These are phyloP conservation scores for Gossypium schwendimanii DNA, from an alignment of 441 rosid genomes.

Conservation along the genomic window DNA sequence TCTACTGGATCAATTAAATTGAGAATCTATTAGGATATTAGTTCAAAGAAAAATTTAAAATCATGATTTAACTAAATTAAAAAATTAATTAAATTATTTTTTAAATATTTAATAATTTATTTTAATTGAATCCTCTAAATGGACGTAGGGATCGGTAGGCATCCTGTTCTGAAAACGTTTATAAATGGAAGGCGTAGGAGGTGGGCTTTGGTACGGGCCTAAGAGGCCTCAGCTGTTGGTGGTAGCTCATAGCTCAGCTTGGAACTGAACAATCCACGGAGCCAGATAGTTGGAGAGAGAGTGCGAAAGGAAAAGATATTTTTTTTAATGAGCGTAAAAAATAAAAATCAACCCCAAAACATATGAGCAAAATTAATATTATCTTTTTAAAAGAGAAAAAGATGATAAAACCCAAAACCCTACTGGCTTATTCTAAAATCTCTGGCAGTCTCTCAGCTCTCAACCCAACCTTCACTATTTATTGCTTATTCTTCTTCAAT, in stretches of 20 bases:
- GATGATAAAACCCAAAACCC: slow-evolving; percentile 94
- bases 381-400: neutral
- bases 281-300: neutral
- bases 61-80: too few species aligned
- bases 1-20: too few species aligned
- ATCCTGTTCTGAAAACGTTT: too few species aligned
- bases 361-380: slow-evolving; percentile 16
- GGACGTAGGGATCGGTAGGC: too few species aligned
- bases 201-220: neutral
- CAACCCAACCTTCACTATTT: neutral
- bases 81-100: too few species aligned
- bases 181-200: too few species aligned
- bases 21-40: too few species aligned
- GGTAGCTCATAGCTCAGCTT: neutral
- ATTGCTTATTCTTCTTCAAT: slow-evolving; percentile 16
- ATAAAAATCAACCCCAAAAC: neutral
- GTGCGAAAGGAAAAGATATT: neutral
- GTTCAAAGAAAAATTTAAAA: too few species aligned
- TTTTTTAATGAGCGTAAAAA: neutral
- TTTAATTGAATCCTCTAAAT: too few species aligned
- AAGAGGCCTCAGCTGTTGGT: neutral
- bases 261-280: neutral
- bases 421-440: slow-evolving; percentile 35
- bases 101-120: too few species aligned
- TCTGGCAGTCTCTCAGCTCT: slow-evolving; percentile 17